These are phyloP conservation scores for Dalechampia spathulata DNA, from an alignment of 441 rosid species.

Conservation along the genomic window DNA sequence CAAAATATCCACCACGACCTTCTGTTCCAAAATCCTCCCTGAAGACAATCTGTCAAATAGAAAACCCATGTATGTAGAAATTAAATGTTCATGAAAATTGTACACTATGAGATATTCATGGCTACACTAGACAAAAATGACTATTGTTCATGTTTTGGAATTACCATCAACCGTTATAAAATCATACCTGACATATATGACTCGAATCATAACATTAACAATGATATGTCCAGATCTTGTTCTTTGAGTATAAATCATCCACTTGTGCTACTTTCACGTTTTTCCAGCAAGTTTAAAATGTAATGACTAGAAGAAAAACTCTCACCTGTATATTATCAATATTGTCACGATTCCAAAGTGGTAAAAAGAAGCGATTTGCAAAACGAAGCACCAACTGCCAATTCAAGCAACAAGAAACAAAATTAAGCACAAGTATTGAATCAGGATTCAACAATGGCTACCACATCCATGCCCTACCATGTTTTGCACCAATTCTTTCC, in stretches of 20 bases:
- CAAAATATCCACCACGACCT: constrained; percentile 99
- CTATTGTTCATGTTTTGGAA: neutral
- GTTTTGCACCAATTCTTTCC: constrained; percentile 98
- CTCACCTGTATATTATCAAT: constrained; percentile 91
- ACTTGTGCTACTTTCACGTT: neutral
- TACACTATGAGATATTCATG: neutral
- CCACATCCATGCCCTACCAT: constrained; percentile 45
- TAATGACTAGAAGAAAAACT: constrained; percentile 8
- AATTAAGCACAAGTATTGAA: constrained; percentile 12
- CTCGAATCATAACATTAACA: constrained; percentile 2
- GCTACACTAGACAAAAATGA: neutral
- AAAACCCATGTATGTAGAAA: neutral
- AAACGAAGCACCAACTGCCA: constrained; percentile 91
- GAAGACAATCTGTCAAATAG: constrained; percentile 66
- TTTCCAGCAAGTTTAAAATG: neutral
- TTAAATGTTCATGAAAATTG: neutral
- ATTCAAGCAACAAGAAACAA: constrained; percentile 16
- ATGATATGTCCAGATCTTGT: neutral
- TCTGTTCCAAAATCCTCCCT: constrained; percentile 98
- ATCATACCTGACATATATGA: neutral
- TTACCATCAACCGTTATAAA: neutral
- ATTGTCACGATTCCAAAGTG: constrained; percentile 99
- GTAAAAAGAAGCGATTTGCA: constrained; percentile 94
- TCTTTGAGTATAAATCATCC: neutral
- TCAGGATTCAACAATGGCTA: constrained; percentile 12